These are phyloP conservation scores for Ziziphus jujuba DNA, from an alignment of 306 rosid genomes.

Conservation along the genomic window DNA sequence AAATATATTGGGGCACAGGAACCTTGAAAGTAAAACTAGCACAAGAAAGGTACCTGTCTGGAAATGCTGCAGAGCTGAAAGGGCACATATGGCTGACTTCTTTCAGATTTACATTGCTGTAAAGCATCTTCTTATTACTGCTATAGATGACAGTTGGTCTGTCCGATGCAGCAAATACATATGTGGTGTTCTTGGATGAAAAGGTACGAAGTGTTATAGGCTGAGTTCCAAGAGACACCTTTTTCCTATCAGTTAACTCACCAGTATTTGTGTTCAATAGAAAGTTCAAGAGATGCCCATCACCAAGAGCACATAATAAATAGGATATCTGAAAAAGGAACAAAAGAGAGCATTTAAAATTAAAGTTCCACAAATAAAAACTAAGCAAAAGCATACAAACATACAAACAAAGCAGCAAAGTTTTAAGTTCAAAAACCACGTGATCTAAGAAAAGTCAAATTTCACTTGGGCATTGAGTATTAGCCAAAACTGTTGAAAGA, in stretches of 20 bases:
- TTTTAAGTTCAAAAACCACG: too few relatives aligned
- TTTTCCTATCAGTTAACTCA: constrained; percentile 84
- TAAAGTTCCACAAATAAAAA: neutral
- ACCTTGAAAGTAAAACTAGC: neutral
- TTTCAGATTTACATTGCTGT: constrained; percentile 92
- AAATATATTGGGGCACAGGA: neutral
- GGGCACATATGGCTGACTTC: constrained; percentile 99
- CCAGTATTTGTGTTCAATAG: constrained; percentile 78
- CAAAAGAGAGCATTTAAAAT: neutral
- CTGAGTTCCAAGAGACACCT: constrained; percentile 97
- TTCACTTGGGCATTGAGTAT: neutral
- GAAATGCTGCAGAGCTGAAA: constrained; percentile 98
- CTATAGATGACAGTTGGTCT: constrained; percentile 98
- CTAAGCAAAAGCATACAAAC: neutral
- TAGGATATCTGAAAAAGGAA: constrained; percentile 71
- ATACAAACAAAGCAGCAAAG: neutral
- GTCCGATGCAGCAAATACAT: constrained; percentile 97
- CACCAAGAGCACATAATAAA: constrained; percentile 94
- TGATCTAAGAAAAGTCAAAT: neutral
- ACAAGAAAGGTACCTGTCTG: constrained; percentile 70
- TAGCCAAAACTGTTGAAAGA: neutral
- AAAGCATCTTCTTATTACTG: constrained; percentile 91
- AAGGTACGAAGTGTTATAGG: constrained; percentile 97
- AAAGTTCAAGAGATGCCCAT: constrained; percentile 93
- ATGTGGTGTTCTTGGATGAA: constrained; percentile 90